Percentiles rank a stretch among this genome's conserved stretches.
These are phyloP conservation scores for Pythium aristosporum DNA, from an alignment of 352 stramenopile species.

Conservation along the genomic window DNA sequence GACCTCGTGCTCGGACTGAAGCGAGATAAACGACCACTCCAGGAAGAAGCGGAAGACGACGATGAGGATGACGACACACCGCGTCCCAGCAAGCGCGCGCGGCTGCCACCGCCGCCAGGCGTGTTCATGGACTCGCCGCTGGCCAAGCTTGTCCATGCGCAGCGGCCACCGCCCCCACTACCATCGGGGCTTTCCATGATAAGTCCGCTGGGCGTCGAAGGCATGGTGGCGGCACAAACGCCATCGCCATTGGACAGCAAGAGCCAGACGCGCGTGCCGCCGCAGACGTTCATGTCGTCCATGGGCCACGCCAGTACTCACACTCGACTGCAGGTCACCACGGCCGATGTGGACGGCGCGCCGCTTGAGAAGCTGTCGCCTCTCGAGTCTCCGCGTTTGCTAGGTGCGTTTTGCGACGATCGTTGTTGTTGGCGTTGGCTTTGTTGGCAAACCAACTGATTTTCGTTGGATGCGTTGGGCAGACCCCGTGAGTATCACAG, in stretches of 20 bases:
- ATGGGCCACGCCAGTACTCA: background rate
- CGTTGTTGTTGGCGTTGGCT: background rate
- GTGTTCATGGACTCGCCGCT: slow-evolving; percentile 23
- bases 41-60: background rate
- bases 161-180: slow-evolving; percentile 2
- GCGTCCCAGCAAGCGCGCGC: background rate
- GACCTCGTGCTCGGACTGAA: slow-evolving; percentile 40
- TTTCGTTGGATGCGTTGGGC: background rate
- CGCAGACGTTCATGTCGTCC: slow-evolving; percentile 10
- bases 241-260: background rate
- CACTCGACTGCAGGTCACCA: background rate
- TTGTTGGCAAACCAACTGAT: background rate
- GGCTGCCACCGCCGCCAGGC: slow-evolving; percentile 10
- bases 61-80: background rate
- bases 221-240: background rate
- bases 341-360: background rate
- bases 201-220: slow-evolving; percentile 17
- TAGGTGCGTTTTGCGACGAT: background rate
- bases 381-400: slow-evolving; percentile 11
- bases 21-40: slow-evolving; percentile 8
- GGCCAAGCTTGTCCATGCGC: slow-evolving; percentile 14
- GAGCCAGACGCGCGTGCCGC: slow-evolving; percentile 3
- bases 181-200: slow-evolving; percentile 7
- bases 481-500: background rate
- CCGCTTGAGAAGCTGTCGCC: slow-evolving; percentile 7